Base-by-base conservation (phyloP, 306 rosid species). In the Oemleria cerasiformis region DNA sequence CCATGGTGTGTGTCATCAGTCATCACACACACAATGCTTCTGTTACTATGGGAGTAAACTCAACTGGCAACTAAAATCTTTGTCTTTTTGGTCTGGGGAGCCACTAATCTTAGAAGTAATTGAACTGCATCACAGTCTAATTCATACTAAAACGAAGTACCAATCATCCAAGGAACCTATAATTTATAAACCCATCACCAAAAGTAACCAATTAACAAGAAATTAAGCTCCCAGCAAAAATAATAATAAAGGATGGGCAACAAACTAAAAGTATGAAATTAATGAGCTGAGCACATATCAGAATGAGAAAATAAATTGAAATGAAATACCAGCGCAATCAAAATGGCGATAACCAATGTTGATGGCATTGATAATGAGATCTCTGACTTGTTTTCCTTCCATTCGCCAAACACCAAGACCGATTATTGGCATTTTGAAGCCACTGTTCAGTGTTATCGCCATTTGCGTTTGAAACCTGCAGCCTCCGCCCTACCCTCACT, bases 361-460 rank as follows among this genome's bases (percentile, higher is more conserved):
- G 80, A 92, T 82, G 78, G 96, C 79, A 69, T 88, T 92, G 76
- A 85, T 66, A 41, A 90, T 70, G 65, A 92, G 84, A 71, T 90
- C 91, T 62, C 80, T 85, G 80, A 90, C 74, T 72, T 78, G 77
- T 41, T 90, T 74, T 3, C 79, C 82, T 72, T 88, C 78, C 88
- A 92, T 86, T n/a, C 98, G 89, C 98, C 98, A 88, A 71, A 90
- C 92, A 10, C 96, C 98, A 4, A 92, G 83, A 2, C 96, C 96
- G 3, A 88, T 21, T 12, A 76, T 57, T 8, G 91, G 98, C 86
- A 92, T 88, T 77, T 84, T 74, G 86, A 85, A 90, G n/a, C 98
- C 96, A 73, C n/a, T 88, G 83, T 81, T 88, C 21, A 92, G 96
- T 14, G 91, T 86, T 4, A 82, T 76, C 30, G 91, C 89, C 95